Base-by-base conservation (phyloP, 192 early-diverging fungal genomes). In the Paraglomus occultum region DNA sequence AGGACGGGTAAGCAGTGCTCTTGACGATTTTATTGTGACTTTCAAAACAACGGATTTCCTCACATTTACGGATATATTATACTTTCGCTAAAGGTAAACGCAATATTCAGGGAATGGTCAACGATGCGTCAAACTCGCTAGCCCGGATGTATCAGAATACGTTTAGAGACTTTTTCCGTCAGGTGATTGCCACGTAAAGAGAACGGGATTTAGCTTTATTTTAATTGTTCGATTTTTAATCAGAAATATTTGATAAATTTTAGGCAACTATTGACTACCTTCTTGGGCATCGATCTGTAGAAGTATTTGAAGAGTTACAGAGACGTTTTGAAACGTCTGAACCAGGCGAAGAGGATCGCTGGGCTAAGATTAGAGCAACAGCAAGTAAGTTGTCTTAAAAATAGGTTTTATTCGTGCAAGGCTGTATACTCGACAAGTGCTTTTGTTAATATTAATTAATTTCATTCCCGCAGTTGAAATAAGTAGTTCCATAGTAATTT, bases 91-190 rank as follows among this genome's bases (percentile, higher is more conserved):
- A 86, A 6, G 90, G 90, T 22, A 90, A 89, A 64, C 82, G 90
- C 45, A 91, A 91, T 72, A 67, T 91, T 55, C 79, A 84, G 51
- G 87, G 87, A 9, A 77, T 91, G 71, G 79, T 91, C 73, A 91
- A 87, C 60, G 90, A 91, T 71, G 88, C 89, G 1, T 88, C 90
- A 17, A 90, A 91, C 59, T 91, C 90, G 22, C 72, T 91, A 38
- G 87, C 90, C 1, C 80, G 88, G 8, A 78, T 91, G 77, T 91
- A 88, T 77, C 86, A 87, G 31, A 90, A 87, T 77, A 90, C 86
- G 0, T 84, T 90, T 67, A 88, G 85, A 67, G 88, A 91, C 71
- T 88, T 87, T 64, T 89, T 87, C 74, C 80, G 87, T 53, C 90
- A 87, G 57, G 60, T 72, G 39, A 67, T 10, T 12, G 48, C 23